A percentile compares a stretch with the other conserved stretches of the same genome.
phyloP scores from a whole-genome alignment of 2,329 filamentous ascomycete genomes.

The Sarocladium oryzae region DNA sequence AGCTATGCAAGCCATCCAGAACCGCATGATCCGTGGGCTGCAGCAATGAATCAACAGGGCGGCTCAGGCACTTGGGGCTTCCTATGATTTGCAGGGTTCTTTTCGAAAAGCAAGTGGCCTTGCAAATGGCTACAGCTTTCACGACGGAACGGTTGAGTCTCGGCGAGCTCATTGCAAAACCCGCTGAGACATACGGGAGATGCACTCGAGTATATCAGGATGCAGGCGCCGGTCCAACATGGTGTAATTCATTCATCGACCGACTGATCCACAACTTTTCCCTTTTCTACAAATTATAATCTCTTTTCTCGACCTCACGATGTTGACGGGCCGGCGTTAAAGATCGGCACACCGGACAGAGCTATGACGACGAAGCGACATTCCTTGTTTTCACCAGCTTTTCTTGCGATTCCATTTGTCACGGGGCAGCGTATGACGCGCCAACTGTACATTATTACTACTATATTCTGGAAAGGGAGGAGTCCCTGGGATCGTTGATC shows the following conservation, averaged over 20 bases:
- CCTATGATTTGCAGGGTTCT: slow-evolving; percentile 17
- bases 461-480: neutral
- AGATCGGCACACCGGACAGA: neutral
- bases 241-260: neutral
- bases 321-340: slow-evolving; percentile 1
- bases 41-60: slow-evolving; percentile 24
- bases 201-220: neutral
- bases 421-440: neutral
- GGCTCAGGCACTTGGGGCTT: slow-evolving; percentile 24
- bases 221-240: neutral
- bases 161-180: neutral
- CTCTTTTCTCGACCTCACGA: neutral
- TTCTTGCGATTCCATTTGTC: slow-evolving; percentile 2
- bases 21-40: slow-evolving; percentile 28
- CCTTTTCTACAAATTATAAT: neutral
- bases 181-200: neutral
- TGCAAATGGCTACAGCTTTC: neutral
- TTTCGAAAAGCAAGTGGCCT: neutral
- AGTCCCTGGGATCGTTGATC: neutral
- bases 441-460: slow-evolving; percentile 3
- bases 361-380: neutral
- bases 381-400: neutral
- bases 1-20: slow-evolving; percentile 7
- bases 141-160: neutral
- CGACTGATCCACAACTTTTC: neutral